phyloP scores from a whole-genome alignment of 805 yeast genomes.

The Candida tibetensis region DNA sequence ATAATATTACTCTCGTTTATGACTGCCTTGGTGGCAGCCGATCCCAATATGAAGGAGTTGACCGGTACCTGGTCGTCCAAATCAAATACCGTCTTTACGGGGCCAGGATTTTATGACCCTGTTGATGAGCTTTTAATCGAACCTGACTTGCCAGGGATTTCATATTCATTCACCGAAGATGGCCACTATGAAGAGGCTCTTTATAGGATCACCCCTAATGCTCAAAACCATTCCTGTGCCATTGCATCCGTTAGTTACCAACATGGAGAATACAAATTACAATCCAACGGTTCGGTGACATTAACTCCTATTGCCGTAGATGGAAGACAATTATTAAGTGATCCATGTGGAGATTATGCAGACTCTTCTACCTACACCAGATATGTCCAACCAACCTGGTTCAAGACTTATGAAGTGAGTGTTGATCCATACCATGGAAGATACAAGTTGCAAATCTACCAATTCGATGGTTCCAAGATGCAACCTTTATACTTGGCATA shows the following conservation, averaged over 20 bases:
- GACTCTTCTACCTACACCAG: constrained; percentile 59
- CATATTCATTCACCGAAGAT: constrained; percentile 89
- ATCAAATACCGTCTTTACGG: constrained; percentile 91
- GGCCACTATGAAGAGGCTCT: constrained; percentile 89
- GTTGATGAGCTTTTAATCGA: constrained; percentile 91
- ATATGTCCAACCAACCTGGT: constrained; percentile 65
- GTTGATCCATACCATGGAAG: constrained; percentile 84
- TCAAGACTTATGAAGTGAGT: constrained; percentile 53
- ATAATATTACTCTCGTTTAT: constrained; percentile 9
- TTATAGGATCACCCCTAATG: constrained; percentile 71
- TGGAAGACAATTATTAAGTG: constrained; percentile 86
- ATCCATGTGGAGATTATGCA: constrained; percentile 68
- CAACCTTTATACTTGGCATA: constrained; percentile 92
- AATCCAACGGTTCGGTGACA: constrained; percentile 62
- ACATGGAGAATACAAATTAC: constrained; percentile 76
- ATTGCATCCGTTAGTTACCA: constrained; percentile 79
- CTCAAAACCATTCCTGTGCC: constrained; percentile 78
- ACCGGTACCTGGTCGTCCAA: constrained; percentile 96
- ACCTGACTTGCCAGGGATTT: constrained; percentile 93
- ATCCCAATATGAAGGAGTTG: constrained; percentile 43
- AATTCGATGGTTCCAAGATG: constrained; percentile 73
- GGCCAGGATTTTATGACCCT: constrained; percentile 95
- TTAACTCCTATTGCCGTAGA: constrained; percentile 79
- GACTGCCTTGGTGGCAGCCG: constrained; percentile 18
- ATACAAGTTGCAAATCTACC: constrained; percentile 67